Conservation (phyloP, 768 basidiomycete genomes). For the Sarcodon aspratus region DNA sequence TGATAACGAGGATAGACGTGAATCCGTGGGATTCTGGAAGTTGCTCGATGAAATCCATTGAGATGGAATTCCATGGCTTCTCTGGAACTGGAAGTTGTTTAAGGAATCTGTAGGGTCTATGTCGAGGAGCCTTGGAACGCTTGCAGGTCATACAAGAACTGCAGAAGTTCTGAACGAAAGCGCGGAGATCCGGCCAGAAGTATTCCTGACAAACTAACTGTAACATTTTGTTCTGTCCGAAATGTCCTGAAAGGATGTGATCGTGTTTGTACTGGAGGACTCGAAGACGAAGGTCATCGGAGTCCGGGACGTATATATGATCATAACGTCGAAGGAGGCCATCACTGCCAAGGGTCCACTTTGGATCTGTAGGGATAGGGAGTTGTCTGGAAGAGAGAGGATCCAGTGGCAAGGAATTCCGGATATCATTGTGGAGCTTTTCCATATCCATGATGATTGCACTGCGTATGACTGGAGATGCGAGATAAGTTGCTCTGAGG, state of each 20-base stretch:
- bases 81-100: neutral
- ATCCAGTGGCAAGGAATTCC: too few relatives aligned
- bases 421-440: too few relatives aligned
- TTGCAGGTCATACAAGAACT: conserved; percentile 13
- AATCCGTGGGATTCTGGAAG: conserved; percentile 10
- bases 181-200: conserved; percentile 14
- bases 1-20: conserved; percentile 9
- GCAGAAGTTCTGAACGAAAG: conserved; percentile 15
- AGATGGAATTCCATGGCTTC: conserved; percentile 15
- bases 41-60: conserved; percentile 13
- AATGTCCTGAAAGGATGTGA: conserved; percentile 4
- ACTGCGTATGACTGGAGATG: too few relatives aligned
- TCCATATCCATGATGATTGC: too few relatives aligned
- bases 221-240: conserved; percentile 6
- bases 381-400: too few relatives aligned
- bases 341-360: too few relatives aligned
- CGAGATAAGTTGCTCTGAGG: too few relatives aligned
- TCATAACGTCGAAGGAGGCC: too few relatives aligned
- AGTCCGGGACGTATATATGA: too few relatives aligned
- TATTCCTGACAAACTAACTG: conserved; percentile 12
- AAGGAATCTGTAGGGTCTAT: conserved; percentile 11
- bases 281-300: too few relatives aligned
- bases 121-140: conserved; percentile 9
- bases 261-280: conserved; percentile 9
- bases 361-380: too few relatives aligned